Evolutionary conservation across 768 basidiomycete species (phyloP), one percentile per base, ranked within the genome.

Genomic region (Podaxis carcinomalis): DNA sequence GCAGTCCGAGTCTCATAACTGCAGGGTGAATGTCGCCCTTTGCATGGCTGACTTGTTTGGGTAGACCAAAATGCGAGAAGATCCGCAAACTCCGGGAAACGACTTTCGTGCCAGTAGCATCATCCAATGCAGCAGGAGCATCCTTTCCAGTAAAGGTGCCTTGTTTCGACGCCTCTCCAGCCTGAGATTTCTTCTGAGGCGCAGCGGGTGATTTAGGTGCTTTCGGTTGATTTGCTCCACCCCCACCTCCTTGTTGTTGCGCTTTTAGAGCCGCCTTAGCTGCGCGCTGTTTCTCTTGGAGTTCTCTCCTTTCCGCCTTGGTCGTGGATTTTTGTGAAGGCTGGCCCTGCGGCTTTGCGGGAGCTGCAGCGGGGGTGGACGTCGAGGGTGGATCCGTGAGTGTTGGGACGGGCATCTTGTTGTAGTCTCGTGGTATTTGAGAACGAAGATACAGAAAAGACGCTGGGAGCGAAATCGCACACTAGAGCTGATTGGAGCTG

Each of bases 11-110:
- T 56, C 90, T 82, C 61, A 94, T 78, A 66, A 98, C 87, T 19
- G 85, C 85, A 28, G 95, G 97, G 70, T 98, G 97, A 42, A 98
- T 90, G 68, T 93, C 89, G 40, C 91, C 91, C 70, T 94, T 93
- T 57, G 82, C 78, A 57, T 79, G 79, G 39, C 74, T 77, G 47
- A 77, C 66, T 21, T 77, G 76, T 66, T 90, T 92, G 16, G 88
- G 89, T 28, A 89, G 74, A 40, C 88, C 90, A 72, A 94, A 94
- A 73, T 93, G 93, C 46, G 90, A 87, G 71, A 93, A 93, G 67
- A 93, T 93, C 52, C 87, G 84, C 53, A 92, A 71, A n/a, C 89
- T 87, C 56, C 85, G 85, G 32, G 83, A 82, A 55, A 79, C 75
- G 14, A 74, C 70, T 59, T 72, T 70, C 19, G 75, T 75, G 16